Conservation (phyloP, 148 eudicot genomes). For the Amaranthus cruentus region DNA sequence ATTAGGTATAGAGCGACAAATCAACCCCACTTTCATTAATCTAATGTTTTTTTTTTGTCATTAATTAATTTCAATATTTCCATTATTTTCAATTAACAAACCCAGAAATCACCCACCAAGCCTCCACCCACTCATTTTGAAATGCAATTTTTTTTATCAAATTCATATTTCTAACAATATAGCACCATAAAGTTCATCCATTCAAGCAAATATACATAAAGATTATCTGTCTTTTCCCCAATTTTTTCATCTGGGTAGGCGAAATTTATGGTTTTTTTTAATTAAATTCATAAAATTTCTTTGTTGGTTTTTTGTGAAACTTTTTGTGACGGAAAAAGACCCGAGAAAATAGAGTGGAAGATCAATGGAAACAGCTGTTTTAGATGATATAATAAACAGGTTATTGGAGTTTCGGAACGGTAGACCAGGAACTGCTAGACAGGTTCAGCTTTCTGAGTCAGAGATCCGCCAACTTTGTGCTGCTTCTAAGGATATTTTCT, state of each 20-base stretch:
- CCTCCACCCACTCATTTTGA: not conserved
- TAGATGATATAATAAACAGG: constrained; percentile 61
- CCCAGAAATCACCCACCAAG: constrained; percentile 12
- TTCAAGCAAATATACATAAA: constrained; percentile 6
- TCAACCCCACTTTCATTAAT: constrained; percentile 5
- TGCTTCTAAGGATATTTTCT: constrained; percentile 51
- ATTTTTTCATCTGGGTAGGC: constrained; percentile 4
- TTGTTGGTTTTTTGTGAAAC: not conserved
- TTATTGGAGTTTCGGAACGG: constrained; percentile 56
- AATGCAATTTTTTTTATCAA: not conserved
- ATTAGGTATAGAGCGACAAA: not conserved
- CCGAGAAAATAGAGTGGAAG: constrained; percentile 6
- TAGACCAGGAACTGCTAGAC: constrained; percentile 43
- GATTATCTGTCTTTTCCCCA: not conserved
- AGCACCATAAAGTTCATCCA: constrained; percentile 3
- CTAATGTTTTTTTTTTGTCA: not conserved
- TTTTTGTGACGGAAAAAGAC: constrained; percentile 18
- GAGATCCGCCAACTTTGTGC: constrained; percentile 77
- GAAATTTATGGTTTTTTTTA: not conserved
- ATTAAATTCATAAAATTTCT: not conserved
- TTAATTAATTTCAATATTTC: not conserved
- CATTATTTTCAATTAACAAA: constrained; percentile 3
- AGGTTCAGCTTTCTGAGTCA: constrained; percentile 65
- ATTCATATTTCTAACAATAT: not conserved
- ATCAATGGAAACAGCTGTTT: constrained; percentile 47